phyloP scores from a whole-genome alignment of 495 filamentous ascomycete genomes.

The Xylaria intraflava region DNA sequence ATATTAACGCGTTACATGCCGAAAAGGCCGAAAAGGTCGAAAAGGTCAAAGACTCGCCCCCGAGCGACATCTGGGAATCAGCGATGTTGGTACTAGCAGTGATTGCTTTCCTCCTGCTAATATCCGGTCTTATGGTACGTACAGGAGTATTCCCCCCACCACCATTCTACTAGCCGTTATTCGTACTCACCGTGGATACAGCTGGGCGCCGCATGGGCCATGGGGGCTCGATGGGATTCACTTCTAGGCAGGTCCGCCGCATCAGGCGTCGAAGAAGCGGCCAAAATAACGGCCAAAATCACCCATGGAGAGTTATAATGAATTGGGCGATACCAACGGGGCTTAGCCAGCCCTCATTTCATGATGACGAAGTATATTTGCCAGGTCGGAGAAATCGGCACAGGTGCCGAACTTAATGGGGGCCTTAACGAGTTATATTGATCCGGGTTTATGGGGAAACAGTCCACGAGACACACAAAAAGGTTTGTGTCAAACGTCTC shows the following conservation, averaged over 20 bases:
- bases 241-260: constrained; percentile 30
- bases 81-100: constrained; percentile 29
- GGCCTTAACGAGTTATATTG: background rate
- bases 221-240: constrained; percentile 56
- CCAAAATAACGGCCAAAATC: constrained; percentile 16
- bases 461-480: background rate
- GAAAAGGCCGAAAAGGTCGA: constrained; percentile 28
- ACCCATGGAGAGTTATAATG: constrained; percentile 40
- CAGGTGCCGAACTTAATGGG: background rate
- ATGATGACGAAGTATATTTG: constrained; percentile 8
- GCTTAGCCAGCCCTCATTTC: background rate
- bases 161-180: background rate
- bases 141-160: background rate
- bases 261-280: constrained; percentile 20
- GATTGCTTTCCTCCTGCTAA: constrained; percentile 27
- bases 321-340: constrained; percentile 3
- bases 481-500: constrained; percentile 6
- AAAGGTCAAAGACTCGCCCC: constrained; percentile 14
- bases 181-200: constrained; percentile 26
- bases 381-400: constrained; percentile 2
- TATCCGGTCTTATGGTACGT: constrained; percentile 43
- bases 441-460: background rate
- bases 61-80: constrained; percentile 31
- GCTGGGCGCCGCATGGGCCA: constrained; percentile 59
- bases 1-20: constrained; percentile 27